Evolutionary conservation across 331 rosid species (phyloP).

Genomic region (Acacia pycnantha): DNA sequence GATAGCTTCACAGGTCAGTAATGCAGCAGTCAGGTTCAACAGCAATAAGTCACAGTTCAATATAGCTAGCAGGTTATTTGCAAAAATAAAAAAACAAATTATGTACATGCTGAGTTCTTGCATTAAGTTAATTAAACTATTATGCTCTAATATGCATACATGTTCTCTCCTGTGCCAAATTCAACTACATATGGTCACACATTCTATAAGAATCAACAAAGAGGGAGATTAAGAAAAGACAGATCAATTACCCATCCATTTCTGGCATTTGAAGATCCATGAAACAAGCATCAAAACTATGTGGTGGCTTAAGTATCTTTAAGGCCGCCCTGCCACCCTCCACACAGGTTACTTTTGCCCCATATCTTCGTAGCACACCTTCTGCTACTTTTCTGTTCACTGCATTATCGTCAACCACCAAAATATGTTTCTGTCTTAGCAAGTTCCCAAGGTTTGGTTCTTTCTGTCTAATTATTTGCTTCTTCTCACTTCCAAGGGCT

Average conservation of each 20-base stretch:
- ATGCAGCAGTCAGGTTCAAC: not conserved
- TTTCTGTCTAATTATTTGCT: slow-evolving; percentile 47
- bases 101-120: not conserved
- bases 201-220: slow-evolving; percentile 14
- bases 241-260: slow-evolving; percentile 86
- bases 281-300: slow-evolving; percentile 81
- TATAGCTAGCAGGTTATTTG: not conserved
- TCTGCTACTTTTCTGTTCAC: slow-evolving; percentile 95
- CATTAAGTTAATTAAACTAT: not conserved
- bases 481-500: slow-evolving; percentile 58
- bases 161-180: not conserved
- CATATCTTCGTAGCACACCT: slow-evolving; percentile 80
- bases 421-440: slow-evolving; percentile 55
- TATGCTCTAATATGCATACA: not conserved
- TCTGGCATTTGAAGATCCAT: slow-evolving; percentile 99
- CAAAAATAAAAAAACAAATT: not conserved
- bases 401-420: slow-evolving; percentile 90
- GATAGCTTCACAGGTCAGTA: not conserved
- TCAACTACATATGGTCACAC: slow-evolving; percentile 1
- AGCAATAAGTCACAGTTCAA: not conserved
- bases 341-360: slow-evolving; percentile 77
- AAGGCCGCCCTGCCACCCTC: slow-evolving; percentile 77
- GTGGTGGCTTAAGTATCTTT: slow-evolving; percentile 71
- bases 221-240: not conserved
- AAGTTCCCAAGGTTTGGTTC: slow-evolving; percentile 53